Evolutionary conservation across 768 basidiomycete species (phyloP), one percentile per base, ranked within the genome.

Genomic region (Lentinula guzmanii): DNA sequence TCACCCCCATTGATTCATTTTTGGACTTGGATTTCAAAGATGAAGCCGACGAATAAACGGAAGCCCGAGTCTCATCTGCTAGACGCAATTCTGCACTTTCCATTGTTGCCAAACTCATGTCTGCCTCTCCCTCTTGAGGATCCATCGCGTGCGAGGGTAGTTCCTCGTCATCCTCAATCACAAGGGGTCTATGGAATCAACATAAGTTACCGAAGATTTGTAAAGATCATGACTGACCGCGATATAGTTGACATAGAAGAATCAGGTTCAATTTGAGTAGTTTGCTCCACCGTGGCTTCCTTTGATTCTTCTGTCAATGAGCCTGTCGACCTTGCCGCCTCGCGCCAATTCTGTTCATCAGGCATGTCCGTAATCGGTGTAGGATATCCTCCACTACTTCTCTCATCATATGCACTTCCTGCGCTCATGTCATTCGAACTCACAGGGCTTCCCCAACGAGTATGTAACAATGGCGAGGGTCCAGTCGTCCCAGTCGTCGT

Each of bases 101-200:
- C 50, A 60, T 33, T 6, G 59, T 60, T 7, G n/a, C 18, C 18
- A 60, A n/a, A 33, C 59, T 60, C 16, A 52, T 46, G 18, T 65
- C 54, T 35, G 46, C 16, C 35, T 60, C 58, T 33, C 50, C 64
- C 60, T 65, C 66, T 33, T 46, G 70, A n/a, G 62, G 52, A 33
- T 62, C 52, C 35, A 46, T 55, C 13, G 65, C 55, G 52, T 62
- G 63, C 24, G 53, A 52, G 21, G 63, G 65, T 42, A 62, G 59
- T 41, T 69, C 65, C 53, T 82, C 79, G 11, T 79, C 77, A 52
- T 82, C 81, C 21, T 80, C 79, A 6, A 81, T 71, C 0, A 81
- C 77, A 56, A 82, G 77, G 18, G 41, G 55, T n/a, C 55, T 56
- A 11, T 15, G 13, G 11, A 33, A 16, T 13, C 4, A 28, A 41